Evolutionary conservation across 768 basidiomycete species (phyloP), one percentile per base, ranked within the genome.

Genomic region (Suillus sp.): DNA sequence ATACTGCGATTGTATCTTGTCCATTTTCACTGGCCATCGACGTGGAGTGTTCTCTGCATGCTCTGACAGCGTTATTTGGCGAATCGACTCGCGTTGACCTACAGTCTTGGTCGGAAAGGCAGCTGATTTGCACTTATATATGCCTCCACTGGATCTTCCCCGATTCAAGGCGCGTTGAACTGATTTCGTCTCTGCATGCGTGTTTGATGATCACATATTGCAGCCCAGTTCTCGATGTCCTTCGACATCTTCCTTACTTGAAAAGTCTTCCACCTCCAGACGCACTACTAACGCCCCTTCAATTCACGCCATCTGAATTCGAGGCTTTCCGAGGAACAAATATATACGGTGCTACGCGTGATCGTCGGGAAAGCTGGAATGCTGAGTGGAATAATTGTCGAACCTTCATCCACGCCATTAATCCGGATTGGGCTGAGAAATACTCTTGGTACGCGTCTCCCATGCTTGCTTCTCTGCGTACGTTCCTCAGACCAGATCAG

Each of bases 261-360:
- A 76, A 83, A 22, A 84, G 82, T 7, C 80, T 97, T 1, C 96
- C 96, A 0, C 32, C 78, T 0, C 56, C 80, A 0, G 75, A 79
- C 2, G 78, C 81, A 59, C 79, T 96, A 0, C 76, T 81, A 13
- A 96, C 95, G 0, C 84, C 95, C 0, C 78, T 95, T 16, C 86
- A 91, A 66, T 97, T 93, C 71, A 83, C 83, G 0, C 53, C 71
- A 0, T 60, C 69, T 20, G 96, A 99, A 71, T 75, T 88, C n/a
- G 81, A 85, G n/a, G 72, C 87, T 11, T 83, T 97, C 59, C 79
- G 82, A 59, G 95, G 93, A 0, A 91, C 91, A 2, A 96, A 96
- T 72, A 71, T 99, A 4, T 86, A 86, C 66, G 87, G 90, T 3
- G 95, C 95, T 0, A 87, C 91, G 1, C 59, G 82, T 14, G 91